A percentile compares a stretch with the other conserved stretches of the same genome.
phyloP scores from a whole-genome alignment of 495 filamentous ascomycete species.

The Penicillium tannophilum region DNA sequence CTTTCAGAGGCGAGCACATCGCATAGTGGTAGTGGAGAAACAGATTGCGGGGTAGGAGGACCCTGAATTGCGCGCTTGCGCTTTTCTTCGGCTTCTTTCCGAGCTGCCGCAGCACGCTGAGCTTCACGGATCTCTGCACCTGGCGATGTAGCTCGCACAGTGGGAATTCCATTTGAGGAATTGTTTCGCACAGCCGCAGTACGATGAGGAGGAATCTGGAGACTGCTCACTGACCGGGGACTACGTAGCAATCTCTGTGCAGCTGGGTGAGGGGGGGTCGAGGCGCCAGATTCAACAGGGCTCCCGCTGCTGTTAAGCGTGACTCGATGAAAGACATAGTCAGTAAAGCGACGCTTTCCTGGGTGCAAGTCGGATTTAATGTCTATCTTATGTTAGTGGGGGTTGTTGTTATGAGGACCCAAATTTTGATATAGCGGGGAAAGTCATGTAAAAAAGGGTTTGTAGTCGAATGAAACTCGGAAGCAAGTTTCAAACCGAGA shows the following conservation, averaged over 20 bases:
- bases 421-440: not conserved
- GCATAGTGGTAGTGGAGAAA: not conserved
- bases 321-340: constrained; percentile 51
- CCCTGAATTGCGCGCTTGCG: constrained; percentile 30
- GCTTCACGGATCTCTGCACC: constrained; percentile 49
- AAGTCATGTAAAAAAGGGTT: not conserved
- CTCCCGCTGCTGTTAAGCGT: constrained; percentile 26
- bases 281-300: constrained; percentile 18
- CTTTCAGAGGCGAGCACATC: not conserved
- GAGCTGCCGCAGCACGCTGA: constrained; percentile 32
- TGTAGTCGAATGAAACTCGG: not conserved
- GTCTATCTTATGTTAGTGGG: constrained; percentile 30
- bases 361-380: constrained; percentile 50
- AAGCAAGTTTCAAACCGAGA: not conserved
- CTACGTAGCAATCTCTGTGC: constrained; percentile 34
- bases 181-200: constrained; percentile 9
- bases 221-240: constrained; percentile 47
- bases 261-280: constrained; percentile 20
- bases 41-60: constrained; percentile 13
- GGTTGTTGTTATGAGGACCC: not conserved
- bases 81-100: constrained; percentile 37
- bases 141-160: constrained; percentile 47
- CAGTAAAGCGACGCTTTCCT: constrained; percentile 53
- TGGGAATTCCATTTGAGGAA: constrained; percentile 33
- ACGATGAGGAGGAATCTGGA: constrained; percentile 26